phyloP scores from a whole-genome alignment of 2,329 filamentous ascomycete genomes.

The Colletotrichum sojae region DNA sequence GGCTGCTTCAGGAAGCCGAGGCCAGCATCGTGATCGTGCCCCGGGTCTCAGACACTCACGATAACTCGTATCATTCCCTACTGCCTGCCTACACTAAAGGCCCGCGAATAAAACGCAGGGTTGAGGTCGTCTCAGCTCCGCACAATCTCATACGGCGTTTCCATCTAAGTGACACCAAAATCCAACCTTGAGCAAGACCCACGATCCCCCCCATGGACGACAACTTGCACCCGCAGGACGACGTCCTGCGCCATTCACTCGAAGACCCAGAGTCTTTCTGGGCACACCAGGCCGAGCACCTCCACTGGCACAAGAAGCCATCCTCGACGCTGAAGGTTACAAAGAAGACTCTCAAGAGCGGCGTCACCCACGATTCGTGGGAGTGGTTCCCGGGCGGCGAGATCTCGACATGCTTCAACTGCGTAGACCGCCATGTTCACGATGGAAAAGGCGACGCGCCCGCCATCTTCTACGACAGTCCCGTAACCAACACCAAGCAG shows the following conservation, averaged over 20 bases:
- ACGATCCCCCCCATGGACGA: conserved; percentile 21
- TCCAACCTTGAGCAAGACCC: background rate
- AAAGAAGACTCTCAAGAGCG: conserved; percentile 74
- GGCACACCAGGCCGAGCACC: conserved; percentile 78
- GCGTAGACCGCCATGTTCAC: conserved; percentile 88
- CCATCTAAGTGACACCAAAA: too few species aligned
- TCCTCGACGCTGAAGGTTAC: conserved; percentile 70
- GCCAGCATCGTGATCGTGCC: background rate
- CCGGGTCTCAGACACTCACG: background rate
- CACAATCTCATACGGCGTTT: too few species aligned
- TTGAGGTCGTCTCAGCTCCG: too few species aligned
- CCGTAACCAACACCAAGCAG: conserved; percentile 81
- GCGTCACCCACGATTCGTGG: conserved; percentile 81
- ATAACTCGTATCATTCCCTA: background rate
- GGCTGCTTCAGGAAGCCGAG: conserved; percentile 15
- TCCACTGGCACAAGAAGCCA: conserved; percentile 87
- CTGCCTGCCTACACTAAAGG: too few species aligned
- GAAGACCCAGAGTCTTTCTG: conserved; percentile 81
- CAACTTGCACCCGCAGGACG: conserved; percentile 63
- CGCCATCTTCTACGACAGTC: conserved; percentile 90
- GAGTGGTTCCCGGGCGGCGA: conserved; percentile 91
- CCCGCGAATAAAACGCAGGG: too few species aligned
- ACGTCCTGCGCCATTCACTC: conserved; percentile 71
- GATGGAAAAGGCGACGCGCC: conserved; percentile 80
- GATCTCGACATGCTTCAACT: conserved; percentile 94